Conservation (phyloP, 148 eudicot genomes). For the Persicaria maculosa region DNA sequence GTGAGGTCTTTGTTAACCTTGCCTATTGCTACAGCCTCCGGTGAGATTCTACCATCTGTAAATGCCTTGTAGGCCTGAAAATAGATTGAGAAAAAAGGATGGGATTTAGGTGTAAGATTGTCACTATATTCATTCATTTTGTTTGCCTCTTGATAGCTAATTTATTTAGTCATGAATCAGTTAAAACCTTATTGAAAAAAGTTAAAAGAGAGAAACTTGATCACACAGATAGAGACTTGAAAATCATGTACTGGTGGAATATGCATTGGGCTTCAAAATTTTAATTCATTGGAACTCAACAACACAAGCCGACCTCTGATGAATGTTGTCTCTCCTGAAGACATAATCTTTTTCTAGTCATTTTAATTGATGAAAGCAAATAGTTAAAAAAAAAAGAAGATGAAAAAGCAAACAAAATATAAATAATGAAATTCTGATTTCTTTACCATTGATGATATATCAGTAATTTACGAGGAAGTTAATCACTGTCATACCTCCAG, state of each 20-base stretch:
- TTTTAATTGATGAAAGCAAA: neutral
- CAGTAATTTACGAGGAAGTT: neutral
- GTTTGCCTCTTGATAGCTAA: neutral
- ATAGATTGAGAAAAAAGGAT: slow-evolving; percentile 3
- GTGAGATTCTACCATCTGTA: slow-evolving; percentile 15
- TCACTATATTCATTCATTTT: neutral
- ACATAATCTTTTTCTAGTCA: neutral
- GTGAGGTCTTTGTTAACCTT: slow-evolving; percentile 15
- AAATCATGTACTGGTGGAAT: neutral
- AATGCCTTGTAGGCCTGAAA: slow-evolving; percentile 20
- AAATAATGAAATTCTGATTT: neutral
- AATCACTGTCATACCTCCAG: slow-evolving; percentile 34
- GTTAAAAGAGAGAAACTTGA: neutral
- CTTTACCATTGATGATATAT: neutral
- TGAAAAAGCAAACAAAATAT: neutral
- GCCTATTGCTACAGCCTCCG: slow-evolving; percentile 26
- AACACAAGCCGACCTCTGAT: no score
- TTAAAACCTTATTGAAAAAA: neutral
- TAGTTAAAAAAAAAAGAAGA: neutral
- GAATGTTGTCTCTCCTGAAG: no score
- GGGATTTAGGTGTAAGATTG: neutral
- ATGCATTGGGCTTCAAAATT: neutral
- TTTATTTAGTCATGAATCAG: neutral
- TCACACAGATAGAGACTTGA: neutral
- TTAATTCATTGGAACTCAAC: no score